Conservation (phyloP, 2,329 filamentous ascomycete genomes). For the Amesomyces nigricolor region DNA sequence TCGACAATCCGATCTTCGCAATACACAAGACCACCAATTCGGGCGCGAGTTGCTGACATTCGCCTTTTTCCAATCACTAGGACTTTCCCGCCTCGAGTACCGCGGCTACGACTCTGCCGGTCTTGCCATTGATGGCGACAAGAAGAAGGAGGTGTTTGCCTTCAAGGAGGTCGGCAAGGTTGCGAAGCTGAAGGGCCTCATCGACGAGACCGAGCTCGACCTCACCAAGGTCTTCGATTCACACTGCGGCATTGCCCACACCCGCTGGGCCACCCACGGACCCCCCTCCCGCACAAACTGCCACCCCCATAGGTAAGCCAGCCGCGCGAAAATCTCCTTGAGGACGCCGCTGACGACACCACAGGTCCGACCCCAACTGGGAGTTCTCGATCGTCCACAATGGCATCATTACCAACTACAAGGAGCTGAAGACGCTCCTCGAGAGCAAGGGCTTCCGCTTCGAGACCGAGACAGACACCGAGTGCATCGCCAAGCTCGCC, state of each 20-base stretch:
- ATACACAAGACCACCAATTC: background rate
- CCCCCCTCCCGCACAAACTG: conserved; percentile 91
- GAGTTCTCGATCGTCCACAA: conserved; percentile 98
- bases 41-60: conserved; percentile 17
- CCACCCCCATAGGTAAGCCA: conserved; percentile 87
- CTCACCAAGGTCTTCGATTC: conserved; percentile 92
- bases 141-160: conserved; percentile 94
- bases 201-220: conserved; percentile 77
- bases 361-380: conserved; percentile 86
- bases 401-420: conserved; percentile 99
- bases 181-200: conserved; percentile 88
- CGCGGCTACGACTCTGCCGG: conserved; percentile 97
- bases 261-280: conserved; percentile 97
- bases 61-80: conserved; percentile 40
- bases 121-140: conserved; percentile 92
- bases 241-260: conserved; percentile 98
- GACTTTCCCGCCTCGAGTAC: conserved; percentile 93
- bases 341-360: conserved; percentile 20
- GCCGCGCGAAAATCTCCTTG: background rate
- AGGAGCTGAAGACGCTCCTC: conserved; percentile 93
- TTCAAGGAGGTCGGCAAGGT: conserved; percentile 99
- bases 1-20: conserved; percentile 11
- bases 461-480: conserved; percentile 98
- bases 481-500: conserved; percentile 97
- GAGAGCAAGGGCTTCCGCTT: conserved; percentile 95